Evolutionary conservation across 1,284 basidiomycete genomes (phyloP).

Genomic region (Rhodotorula sp.): DNA sequence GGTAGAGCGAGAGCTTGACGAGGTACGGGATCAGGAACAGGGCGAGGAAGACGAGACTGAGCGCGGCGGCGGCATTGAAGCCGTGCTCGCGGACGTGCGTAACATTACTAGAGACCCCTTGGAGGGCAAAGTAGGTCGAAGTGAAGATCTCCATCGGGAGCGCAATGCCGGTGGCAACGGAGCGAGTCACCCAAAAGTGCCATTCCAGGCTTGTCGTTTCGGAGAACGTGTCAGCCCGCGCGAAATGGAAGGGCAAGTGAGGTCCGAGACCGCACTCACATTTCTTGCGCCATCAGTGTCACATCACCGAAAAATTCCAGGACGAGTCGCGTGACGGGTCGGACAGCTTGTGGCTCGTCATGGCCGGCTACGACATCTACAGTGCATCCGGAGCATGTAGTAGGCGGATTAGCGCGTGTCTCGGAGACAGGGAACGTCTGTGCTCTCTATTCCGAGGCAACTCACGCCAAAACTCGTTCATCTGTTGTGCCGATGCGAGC

Average conservation of each 20-base stretch:
- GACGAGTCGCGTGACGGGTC: no score
- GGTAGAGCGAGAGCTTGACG: neutral
- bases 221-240: neutral
- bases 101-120: neutral
- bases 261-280: no score
- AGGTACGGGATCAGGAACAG: neutral
- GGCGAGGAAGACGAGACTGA: neutral
- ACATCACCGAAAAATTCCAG: no score
- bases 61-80: no score
- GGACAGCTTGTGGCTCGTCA: no score
- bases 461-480: neutral
- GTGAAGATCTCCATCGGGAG: neutral
- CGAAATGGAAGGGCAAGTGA: no score
- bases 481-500: neutral
- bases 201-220: neutral
- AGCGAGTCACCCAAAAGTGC: slow-evolving; percentile 2
- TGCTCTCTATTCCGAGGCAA: no score
- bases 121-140: neutral
- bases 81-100: neutral
- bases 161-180: neutral
- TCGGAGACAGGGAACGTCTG: no score
- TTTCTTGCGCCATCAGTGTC: no score
- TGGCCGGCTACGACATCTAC: neutral
- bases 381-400: neutral
- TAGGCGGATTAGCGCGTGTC: no score